A percentile compares a stretch with the other conserved stretches of the same genome.
These are phyloP conservation scores for Trichophyton verrucosum DNA, from an alignment of 2,329 filamentous ascomycete species.

Conservation along the genomic window DNA sequence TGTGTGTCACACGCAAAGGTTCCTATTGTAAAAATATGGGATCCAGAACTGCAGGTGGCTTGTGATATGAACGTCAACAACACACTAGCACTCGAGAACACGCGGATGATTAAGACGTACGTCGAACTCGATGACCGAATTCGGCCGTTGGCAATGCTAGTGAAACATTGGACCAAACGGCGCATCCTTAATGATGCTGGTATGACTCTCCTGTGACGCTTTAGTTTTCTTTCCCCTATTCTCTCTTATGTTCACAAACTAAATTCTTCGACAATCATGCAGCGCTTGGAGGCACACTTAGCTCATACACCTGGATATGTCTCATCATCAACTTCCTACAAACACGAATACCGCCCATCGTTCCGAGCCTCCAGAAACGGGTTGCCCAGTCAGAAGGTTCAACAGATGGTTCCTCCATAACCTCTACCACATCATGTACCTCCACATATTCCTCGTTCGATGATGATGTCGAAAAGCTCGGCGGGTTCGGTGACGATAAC, in stretches of 20 bases:
- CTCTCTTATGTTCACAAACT: background rate
- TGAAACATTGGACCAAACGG: constrained; percentile 93
- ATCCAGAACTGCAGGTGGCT: constrained; percentile 75
- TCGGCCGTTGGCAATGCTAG: constrained; percentile 82
- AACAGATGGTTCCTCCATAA: constrained; percentile 50
- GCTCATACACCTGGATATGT: constrained; percentile 99
- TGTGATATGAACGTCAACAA: constrained; percentile 99
- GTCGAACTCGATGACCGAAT: constrained; percentile 86
- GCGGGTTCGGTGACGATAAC: constrained; percentile 64
- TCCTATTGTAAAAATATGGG: constrained; percentile 97
- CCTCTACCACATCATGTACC: background rate
- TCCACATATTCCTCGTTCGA: constrained; percentile 51
- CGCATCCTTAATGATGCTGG: constrained; percentile 93
- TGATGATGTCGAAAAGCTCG: constrained; percentile 65
- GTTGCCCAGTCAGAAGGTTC: constrained; percentile 41
- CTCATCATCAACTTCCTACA: constrained; percentile 95
- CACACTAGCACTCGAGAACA: constrained; percentile 86
- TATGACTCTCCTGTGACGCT: constrained; percentile 35
- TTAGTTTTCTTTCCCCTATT: background rate
- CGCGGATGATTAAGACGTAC: constrained; percentile 94
- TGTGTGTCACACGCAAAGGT: constrained; percentile 93
- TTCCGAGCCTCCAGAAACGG: constrained; percentile 69
- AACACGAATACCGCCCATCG: constrained; percentile 65
- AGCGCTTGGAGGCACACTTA: constrained; percentile 88
- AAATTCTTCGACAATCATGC: constrained; percentile 2